Percentiles rank a stretch among this genome's conserved stretches.
phyloP scores from a whole-genome alignment of 2,329 filamentous ascomycete genomes.

The Sporothrix pallida region DNA sequence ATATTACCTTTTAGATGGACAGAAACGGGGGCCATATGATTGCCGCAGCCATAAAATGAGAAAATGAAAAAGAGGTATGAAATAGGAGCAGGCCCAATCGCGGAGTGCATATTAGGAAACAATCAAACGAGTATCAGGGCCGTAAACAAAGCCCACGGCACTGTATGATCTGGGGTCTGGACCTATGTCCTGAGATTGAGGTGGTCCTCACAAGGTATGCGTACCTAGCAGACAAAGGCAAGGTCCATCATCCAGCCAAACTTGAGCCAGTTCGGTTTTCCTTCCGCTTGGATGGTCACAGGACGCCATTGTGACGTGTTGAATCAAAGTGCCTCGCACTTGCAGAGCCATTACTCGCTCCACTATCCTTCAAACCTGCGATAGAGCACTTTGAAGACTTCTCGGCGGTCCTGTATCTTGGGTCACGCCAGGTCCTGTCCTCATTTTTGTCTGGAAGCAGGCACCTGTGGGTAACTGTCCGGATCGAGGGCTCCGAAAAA shows the following conservation, averaged over 20 bases:
- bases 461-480: background rate
- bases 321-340: background rate
- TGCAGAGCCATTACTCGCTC: background rate
- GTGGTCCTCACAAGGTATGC: background rate
- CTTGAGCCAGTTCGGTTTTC: background rate
- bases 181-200: constrained; percentile 7
- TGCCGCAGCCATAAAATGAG: background rate
- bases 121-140: background rate
- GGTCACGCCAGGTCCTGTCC: background rate
- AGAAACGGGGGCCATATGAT: background rate
- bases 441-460: background rate
- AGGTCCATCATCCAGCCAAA: background rate
- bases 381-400: no score
- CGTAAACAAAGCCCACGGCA: background rate
- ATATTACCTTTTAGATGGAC: constrained; percentile 9
- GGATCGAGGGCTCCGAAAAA: constrained; percentile 19
- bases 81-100: background rate
- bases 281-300: constrained; percentile 14
- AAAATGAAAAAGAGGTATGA: background rate
- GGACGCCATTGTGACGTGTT: background rate
- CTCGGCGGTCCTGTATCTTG: constrained; percentile 4
- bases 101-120: background rate
- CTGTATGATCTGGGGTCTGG: background rate
- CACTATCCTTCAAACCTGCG: background rate
- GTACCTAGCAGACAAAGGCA: background rate